Evolutionary conservation across 495 filamentous ascomycete genomes (phyloP).

Genomic region (Annulohypoxylon moriforme): DNA sequence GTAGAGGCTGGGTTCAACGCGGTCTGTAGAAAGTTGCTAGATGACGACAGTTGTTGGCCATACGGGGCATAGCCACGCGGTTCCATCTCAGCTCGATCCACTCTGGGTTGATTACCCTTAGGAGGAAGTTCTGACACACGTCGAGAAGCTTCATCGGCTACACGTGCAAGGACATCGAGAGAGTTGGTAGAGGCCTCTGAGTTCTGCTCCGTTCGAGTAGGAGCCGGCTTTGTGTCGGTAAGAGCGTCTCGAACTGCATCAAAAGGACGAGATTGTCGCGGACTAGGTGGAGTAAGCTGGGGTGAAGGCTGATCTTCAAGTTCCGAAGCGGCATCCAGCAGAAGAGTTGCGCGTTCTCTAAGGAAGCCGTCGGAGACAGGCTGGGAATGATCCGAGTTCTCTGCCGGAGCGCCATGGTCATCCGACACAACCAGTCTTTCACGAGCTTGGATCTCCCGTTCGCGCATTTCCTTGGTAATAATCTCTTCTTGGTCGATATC

Average conservation of each 20-base stretch:
- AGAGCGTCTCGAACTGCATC: conserved; percentile 63
- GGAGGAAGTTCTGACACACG: background rate
- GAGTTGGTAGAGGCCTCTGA: conserved; percentile 27
- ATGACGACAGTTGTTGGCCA: conserved; percentile 25
- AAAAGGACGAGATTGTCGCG: conserved; percentile 54
- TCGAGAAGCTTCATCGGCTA: conserved; percentile 33
- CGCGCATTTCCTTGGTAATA: conserved; percentile 47
- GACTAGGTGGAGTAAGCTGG: conserved; percentile 17
- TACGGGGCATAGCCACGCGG: conserved; percentile 15
- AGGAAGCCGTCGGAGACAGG: background rate
- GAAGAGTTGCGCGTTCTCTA: conserved; percentile 11
- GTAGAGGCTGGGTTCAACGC: conserved; percentile 53
- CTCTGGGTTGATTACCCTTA: conserved; percentile 34
- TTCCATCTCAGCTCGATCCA: conserved; percentile 27
- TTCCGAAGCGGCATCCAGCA: conserved; percentile 47
- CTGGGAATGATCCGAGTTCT: conserved; percentile 8
- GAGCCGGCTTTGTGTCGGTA: conserved; percentile 47
- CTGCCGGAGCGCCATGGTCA: conserved; percentile 40
- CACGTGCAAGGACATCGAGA: conserved; percentile 51
- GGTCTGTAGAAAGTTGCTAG: conserved; percentile 56
- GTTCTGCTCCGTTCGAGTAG: conserved; percentile 24
- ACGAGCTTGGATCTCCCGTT: conserved; percentile 44
- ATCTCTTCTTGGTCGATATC: conserved; percentile 51
- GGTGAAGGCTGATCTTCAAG: conserved; percentile 2
- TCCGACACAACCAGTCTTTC: conserved; percentile 32